Percentiles rank a stretch among this genome's conserved stretches.
phyloP scores from a whole-genome alignment of 768 basidiomycete genomes.

The Auricularia heimuer region DNA sequence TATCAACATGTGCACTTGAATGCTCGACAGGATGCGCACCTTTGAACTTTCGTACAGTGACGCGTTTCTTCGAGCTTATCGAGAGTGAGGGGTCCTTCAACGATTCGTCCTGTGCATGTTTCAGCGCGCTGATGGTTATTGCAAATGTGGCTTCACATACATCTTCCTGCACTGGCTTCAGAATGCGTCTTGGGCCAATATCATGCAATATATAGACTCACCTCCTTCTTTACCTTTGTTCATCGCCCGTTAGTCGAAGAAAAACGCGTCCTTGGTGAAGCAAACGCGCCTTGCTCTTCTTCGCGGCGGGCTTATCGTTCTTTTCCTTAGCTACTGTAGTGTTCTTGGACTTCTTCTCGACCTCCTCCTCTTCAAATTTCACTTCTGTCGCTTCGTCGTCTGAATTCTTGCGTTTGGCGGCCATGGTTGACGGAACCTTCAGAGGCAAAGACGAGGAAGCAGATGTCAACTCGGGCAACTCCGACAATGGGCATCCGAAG shows the following conservation, averaged over 20 bases:
- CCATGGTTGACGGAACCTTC: neutral
- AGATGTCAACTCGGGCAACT: too few species aligned
- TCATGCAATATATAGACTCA: neutral
- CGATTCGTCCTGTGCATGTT: neutral
- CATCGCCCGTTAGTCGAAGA: neutral
- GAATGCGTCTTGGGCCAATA: neutral
- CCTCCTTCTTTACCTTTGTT: neutral
- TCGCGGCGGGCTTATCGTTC: neutral
- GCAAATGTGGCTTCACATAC: too few species aligned
- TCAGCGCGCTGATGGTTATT: neutral
- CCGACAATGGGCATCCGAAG: too few species aligned
- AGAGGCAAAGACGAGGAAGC: too few species aligned
- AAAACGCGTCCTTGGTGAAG: neutral
- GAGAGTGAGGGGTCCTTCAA: too few species aligned
- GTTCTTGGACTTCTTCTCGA: neutral
- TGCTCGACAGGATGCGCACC: slow-evolving; percentile 18
- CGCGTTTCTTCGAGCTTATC: slow-evolving; percentile 25
- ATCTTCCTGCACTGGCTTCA: too few species aligned
- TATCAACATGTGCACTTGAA: neutral
- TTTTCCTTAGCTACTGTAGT: neutral
- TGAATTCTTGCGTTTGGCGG: neutral
- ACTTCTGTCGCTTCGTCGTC: neutral
- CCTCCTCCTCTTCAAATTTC: neutral
- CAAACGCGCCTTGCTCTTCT: neutral
- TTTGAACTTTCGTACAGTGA: slow-evolving; percentile 42